Conservation (phyloP, 495 filamentous ascomycete genomes). For the Ramalina intermedia region DNA sequence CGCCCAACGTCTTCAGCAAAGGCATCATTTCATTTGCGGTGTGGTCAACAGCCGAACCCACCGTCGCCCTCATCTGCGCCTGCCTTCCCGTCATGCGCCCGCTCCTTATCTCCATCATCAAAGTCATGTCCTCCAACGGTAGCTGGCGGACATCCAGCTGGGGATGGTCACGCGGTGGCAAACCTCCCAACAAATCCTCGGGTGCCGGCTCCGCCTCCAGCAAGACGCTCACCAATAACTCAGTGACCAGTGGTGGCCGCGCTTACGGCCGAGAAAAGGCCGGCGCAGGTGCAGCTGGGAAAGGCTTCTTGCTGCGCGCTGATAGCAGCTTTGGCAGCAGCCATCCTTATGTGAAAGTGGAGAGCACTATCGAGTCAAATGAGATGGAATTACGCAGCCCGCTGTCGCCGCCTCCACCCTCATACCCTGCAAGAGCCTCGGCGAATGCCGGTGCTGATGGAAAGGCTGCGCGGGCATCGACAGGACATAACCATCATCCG, state of each 20-base stretch:
- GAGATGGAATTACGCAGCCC: neutral
- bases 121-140: neutral
- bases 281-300: neutral
- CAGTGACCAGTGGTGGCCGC: neutral
- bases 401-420: neutral
- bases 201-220: neutral
- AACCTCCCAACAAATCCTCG: neutral
- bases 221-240: neutral
- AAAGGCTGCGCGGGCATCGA: neutral
- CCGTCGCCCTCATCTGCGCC: slow-evolving; percentile 9
- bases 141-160: neutral
- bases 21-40: neutral
- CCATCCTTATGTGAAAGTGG: neutral
- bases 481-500: neutral
- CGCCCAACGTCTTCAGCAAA: neutral
- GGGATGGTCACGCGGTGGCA: neutral
- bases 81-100: slow-evolving; percentile 10
- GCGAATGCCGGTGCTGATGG: neutral
- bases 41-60: slow-evolving; percentile 6
- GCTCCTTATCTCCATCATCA: slow-evolving; percentile 6
- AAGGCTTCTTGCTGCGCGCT: too few species aligned
- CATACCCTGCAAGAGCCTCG: neutral
- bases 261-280: neutral
- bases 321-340: too few species aligned
- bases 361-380: neutral